Evolutionary conservation across 129 eudicot species (phyloP).

Genomic region (Apium graveolens): DNA sequence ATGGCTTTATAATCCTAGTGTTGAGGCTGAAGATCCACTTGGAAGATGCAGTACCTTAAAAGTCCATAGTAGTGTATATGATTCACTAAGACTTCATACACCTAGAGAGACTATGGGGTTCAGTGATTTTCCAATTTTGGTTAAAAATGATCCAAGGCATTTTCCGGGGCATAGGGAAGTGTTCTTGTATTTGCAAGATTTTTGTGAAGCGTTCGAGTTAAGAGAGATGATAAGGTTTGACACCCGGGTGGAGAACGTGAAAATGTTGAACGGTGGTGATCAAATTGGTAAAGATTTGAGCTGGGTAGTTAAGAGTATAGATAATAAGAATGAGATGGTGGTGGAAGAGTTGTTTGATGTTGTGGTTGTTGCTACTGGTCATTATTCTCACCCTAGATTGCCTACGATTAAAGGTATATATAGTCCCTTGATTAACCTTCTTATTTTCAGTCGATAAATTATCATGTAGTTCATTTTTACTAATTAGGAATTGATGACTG

Average conservation of each 20-base stretch:
- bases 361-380: conserved; percentile 90
- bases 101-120: conserved; percentile 92
- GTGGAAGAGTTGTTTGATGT: conserved; percentile 71
- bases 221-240: conserved; percentile 77
- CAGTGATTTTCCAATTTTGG: conserved; percentile 72
- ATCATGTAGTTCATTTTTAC: too few species aligned
- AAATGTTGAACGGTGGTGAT: conserved; percentile 41
- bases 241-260: conserved; percentile 70
- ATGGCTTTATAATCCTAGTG: conserved; percentile 78
- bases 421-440: too few species aligned
- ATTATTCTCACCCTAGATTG: conserved; percentile 47
- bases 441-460: too few species aligned
- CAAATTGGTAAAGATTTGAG: conserved; percentile 35
- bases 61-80: conserved; percentile 77
- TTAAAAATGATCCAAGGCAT: conserved; percentile 68
- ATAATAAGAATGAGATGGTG: conserved; percentile 30
- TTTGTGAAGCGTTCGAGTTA: conserved; percentile 57
- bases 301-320: conserved; percentile 67
- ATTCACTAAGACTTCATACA: conserved; percentile 60
- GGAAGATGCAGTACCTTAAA: conserved; percentile 31
- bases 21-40: conserved; percentile 55
- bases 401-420: conserved; percentile 57
- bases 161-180: conserved; percentile 79
- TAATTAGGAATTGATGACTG: too few species aligned
- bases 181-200: conserved; percentile 55